Conservation (phyloP, 2,329 filamentous ascomycete genomes). For the Ophiosphaerella herpotricha region DNA sequence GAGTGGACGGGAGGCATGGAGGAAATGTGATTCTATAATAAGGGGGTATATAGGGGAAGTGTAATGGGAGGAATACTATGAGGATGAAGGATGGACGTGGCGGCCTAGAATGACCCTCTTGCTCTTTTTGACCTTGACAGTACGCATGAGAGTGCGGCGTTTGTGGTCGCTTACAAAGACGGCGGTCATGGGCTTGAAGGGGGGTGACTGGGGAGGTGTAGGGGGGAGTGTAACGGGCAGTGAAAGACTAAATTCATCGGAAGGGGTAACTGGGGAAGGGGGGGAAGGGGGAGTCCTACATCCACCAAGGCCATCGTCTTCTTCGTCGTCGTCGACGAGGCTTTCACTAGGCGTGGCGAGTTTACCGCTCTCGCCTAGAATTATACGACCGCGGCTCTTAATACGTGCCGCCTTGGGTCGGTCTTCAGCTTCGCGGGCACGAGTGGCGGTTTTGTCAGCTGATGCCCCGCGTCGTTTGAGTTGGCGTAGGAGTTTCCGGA, state of each 20-base stretch:
- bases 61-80: background rate
- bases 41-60: background rate
- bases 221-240: constrained; percentile 26
- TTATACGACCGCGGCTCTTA: constrained; percentile 75
- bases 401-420: constrained; percentile 54
- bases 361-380: constrained; percentile 64
- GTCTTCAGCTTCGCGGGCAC: constrained; percentile 67
- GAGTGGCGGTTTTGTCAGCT: constrained; percentile 58
- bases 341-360: constrained; percentile 64
- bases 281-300: constrained; percentile 63
- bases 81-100: constrained; percentile 20
- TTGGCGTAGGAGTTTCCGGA: constrained; percentile 79
- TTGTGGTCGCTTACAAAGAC: constrained; percentile 36
- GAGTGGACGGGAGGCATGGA: background rate
- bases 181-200: constrained; percentile 39
- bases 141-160: constrained; percentile 22
- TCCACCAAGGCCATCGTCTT: constrained; percentile 88
- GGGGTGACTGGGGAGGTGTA: constrained; percentile 43
- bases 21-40: background rate
- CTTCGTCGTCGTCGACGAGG: constrained; percentile 68
- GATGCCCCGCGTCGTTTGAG: constrained; percentile 62
- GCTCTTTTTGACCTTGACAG: constrained; percentile 19
- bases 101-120: constrained; percentile 25
- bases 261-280: constrained; percentile 20
- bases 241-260: constrained; percentile 24